Conservation (phyloP, 2,329 filamentous ascomycete species). For the Eurotiales sp. region DNA sequence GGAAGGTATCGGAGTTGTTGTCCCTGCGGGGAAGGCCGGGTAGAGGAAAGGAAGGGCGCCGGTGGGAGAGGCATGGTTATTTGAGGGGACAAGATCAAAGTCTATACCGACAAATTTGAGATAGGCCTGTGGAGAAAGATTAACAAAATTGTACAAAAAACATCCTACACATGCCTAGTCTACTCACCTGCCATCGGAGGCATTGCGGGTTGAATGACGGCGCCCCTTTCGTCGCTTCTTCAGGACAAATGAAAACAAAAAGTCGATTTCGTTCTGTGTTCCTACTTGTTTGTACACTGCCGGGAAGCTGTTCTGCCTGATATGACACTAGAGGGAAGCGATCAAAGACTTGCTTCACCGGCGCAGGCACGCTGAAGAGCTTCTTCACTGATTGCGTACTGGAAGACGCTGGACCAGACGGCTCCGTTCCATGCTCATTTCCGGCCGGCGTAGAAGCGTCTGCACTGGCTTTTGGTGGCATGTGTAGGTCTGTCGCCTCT, state of each 20-base stretch:
- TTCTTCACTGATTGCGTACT: constrained; percentile 21
- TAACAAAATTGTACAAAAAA: not conserved
- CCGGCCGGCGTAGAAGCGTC: constrained; percentile 23
- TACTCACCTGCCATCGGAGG: constrained; percentile 87
- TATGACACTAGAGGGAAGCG: constrained; percentile 75
- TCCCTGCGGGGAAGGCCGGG: constrained; percentile 46
- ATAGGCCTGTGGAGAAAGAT: constrained; percentile 60
- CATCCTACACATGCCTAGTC: not conserved
- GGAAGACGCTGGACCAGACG: constrained; percentile 7
- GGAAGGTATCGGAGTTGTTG: constrained; percentile 53
- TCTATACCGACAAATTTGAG: constrained; percentile 70
- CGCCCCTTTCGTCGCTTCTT: constrained; percentile 57
- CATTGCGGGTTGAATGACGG: constrained; percentile 91
- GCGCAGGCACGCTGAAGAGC: constrained; percentile 55
- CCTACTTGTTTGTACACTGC: constrained; percentile 7
- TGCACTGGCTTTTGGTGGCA: constrained; percentile 19
- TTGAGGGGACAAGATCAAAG: constrained; percentile 67
- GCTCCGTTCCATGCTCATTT: constrained; percentile 16
- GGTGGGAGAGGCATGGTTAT: constrained; percentile 87
- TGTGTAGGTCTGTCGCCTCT: constrained; percentile 24
- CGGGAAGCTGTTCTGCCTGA: constrained; percentile 57
- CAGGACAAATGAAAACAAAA: constrained; percentile 69
- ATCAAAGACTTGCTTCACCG: constrained; percentile 80
- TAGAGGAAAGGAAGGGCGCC: constrained; percentile 86
- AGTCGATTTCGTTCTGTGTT: constrained; percentile 68